These are phyloP conservation scores for Fusarium virguliforme DNA, from an alignment of 2,329 filamentous ascomycete genomes.

Conservation along the genomic window DNA sequence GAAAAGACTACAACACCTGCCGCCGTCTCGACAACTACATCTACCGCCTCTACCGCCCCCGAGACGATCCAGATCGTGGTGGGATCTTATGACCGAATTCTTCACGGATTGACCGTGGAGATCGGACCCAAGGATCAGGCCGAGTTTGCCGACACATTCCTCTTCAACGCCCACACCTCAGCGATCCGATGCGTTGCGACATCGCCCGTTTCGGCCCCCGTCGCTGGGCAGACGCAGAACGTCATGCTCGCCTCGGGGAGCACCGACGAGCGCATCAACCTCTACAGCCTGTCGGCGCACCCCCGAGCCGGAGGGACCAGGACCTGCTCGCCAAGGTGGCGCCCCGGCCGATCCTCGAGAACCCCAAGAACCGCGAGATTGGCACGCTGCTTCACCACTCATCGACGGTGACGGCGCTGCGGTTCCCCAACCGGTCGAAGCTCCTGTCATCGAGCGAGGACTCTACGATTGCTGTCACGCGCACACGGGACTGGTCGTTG, in stretches of 20 bases:
- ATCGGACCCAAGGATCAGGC: constrained; percentile 65
- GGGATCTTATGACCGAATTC: constrained; percentile 92
- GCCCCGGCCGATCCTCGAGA: constrained; percentile 83
- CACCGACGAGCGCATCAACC: constrained; percentile 94
- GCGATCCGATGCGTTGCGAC: constrained; percentile 91
- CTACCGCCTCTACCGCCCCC: constrained; percentile 43
- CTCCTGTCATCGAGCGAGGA: constrained; percentile 91
- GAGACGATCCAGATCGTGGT: constrained; percentile 89
- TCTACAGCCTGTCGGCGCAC: constrained; percentile 88
- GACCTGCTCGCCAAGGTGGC: constrained; percentile 78
- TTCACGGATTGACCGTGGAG: constrained; percentile 91
- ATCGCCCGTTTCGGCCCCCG: constrained; percentile 79
- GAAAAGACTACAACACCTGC: constrained; percentile 48
- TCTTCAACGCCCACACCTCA: constrained; percentile 94
- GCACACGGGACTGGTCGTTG: constrained; percentile 90
- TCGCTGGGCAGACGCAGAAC: constrained; percentile 79
- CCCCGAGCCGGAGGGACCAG: constrained; percentile 71
- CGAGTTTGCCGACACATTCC: constrained; percentile 90
- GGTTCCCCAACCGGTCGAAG: constrained; percentile 89
- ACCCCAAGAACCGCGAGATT: constrained; percentile 88
- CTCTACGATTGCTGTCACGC: constrained; percentile 89
- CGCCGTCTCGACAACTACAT: constrained; percentile 36
- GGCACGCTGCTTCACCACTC: constrained; percentile 90
- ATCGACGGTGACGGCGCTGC: constrained; percentile 83
- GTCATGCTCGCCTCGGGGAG: constrained; percentile 91